Conservation (phyloP, 371 early-diverging fungal genomes). For the Mucor lusitanicus region DNA sequence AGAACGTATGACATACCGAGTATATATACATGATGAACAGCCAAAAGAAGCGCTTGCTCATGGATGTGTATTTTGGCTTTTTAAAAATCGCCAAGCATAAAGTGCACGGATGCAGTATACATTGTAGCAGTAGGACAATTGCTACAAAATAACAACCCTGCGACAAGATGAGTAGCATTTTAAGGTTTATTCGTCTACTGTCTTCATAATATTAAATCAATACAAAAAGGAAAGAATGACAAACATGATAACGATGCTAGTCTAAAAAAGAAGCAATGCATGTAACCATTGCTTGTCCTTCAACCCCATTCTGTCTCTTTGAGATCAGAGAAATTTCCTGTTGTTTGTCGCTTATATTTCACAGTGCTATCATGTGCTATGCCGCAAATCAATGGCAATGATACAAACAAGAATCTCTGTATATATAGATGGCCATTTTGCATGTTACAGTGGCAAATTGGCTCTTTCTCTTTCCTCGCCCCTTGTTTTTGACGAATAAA, state of each 20-base stretch:
- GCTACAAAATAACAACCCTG: background rate
- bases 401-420: background rate
- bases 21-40: background rate
- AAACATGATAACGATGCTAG: background rate
- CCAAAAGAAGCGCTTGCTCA: background rate
- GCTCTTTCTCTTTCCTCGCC: too few relatives aligned
- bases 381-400: background rate
- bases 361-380: background rate
- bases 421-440: background rate
- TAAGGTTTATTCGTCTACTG: background rate
- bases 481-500: too few relatives aligned
- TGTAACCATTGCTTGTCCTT: background rate
- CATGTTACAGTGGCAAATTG: background rate
- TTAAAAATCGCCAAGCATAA: background rate
- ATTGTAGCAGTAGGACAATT: background rate
- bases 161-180: background rate
- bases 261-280: background rate
- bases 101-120: background rate
- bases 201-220: background rate
- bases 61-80: background rate
- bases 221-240: background rate
- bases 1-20: too few relatives aligned
- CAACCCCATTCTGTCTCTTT: background rate
- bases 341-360: background rate
- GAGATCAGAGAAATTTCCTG: too few relatives aligned